phyloP scores from a whole-genome alignment of 2,329 filamentous ascomycete genomes.

The Fusarium veterinarium region DNA sequence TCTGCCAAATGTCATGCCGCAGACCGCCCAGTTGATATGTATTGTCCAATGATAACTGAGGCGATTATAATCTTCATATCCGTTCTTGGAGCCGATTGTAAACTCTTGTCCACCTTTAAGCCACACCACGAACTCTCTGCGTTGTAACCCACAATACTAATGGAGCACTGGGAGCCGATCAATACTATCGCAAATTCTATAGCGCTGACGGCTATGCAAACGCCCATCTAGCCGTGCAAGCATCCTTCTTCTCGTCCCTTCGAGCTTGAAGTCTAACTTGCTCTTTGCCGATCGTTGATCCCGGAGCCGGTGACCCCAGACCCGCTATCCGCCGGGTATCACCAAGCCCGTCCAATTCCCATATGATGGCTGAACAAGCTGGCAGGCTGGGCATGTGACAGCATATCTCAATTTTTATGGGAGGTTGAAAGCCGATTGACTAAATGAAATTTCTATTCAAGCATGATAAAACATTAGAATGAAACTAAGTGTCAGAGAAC shows the following conservation, averaged over 20 bases:
- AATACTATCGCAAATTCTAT: neutral
- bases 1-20: slow-evolving; percentile 39
- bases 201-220: neutral
- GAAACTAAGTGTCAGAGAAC: neutral
- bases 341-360: slow-evolving; percentile 27
- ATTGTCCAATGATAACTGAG: slow-evolving; percentile 31
- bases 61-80: slow-evolving; percentile 36
- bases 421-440: neutral
- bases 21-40: slow-evolving; percentile 36
- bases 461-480: neutral
- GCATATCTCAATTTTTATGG: neutral
- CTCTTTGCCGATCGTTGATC: slow-evolving; percentile 13
- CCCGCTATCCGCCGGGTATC: slow-evolving; percentile 20
- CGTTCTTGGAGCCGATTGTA: neutral
- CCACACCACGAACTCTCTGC: slow-evolving; percentile 15
- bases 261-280: neutral
- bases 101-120: slow-evolving; percentile 20
- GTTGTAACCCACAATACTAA: neutral
- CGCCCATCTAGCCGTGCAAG: neutral
- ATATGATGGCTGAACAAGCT: slow-evolving; percentile 7
- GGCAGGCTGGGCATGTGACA: slow-evolving; percentile 7
- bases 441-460: neutral
- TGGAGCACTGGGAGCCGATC: neutral
- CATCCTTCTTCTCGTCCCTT: neutral
- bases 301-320: slow-evolving; percentile 25